Percentiles rank a stretch among this genome's conserved stretches.
Conservation (phyloP, 83 land plant species). For the Picea abies region DNA sequence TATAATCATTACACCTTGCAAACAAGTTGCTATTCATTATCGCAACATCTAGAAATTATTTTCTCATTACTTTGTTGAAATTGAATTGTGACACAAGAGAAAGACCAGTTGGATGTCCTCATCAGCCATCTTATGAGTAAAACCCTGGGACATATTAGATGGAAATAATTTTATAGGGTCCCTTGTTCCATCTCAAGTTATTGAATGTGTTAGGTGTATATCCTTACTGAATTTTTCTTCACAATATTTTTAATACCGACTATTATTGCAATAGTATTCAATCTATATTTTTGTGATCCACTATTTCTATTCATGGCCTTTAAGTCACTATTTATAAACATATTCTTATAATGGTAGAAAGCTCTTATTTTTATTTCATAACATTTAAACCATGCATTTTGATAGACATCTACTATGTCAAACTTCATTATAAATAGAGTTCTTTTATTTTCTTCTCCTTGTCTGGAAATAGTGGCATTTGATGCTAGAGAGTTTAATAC, state of each 20-base stretch:
- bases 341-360: not conserved
- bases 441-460: not conserved
- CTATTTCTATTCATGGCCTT: not conserved
- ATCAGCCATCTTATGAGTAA: too few species aligned
- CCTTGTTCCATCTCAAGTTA: not conserved
- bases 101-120: too few species aligned
- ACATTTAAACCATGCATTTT: not conserved
- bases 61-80: too few species aligned
- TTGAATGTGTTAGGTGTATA: not conserved
- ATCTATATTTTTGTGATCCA: not conserved
- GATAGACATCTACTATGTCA: not conserved
- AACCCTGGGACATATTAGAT: not conserved
- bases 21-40: too few species aligned
- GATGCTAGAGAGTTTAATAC: too few species aligned
- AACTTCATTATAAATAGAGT: not conserved
- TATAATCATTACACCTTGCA: too few species aligned
- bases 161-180: not conserved
- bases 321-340: not conserved
- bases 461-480: too few species aligned
- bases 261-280: not conserved
- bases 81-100: too few species aligned
- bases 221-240: not conserved
- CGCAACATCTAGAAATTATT: too few species aligned
- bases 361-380: not conserved
- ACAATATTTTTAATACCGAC: not conserved